phyloP scores from a whole-genome alignment of 345 rosid genomes.

The Rhodamnia argentea region DNA sequence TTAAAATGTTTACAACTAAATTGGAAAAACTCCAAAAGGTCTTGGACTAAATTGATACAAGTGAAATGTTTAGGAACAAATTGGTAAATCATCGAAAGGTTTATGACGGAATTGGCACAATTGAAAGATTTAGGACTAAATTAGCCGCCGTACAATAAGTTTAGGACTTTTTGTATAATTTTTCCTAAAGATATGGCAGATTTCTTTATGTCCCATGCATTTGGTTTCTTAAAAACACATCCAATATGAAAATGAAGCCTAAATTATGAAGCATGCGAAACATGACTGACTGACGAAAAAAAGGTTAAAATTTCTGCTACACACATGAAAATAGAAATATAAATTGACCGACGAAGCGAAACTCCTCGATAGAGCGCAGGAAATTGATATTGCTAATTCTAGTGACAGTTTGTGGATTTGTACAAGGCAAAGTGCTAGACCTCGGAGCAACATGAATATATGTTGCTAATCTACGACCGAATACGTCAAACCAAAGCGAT shows the following conservation, averaged over 20 bases:
- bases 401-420: not conserved
- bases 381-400: not conserved
- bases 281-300: not conserved
- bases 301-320: not conserved
- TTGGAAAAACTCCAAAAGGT: no score
- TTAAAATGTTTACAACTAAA: no score
- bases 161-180: no score
- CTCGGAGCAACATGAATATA: not conserved
- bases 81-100: no score
- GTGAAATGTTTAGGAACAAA: no score
- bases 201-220: not conserved
- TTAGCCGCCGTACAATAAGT: no score
- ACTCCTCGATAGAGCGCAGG: not conserved
- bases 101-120: no score
- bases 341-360: not conserved
- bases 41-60: no score
- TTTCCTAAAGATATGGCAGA: not conserved
- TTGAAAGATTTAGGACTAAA: no score
- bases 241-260: not conserved
- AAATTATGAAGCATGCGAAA: not conserved
- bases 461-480: not conserved
- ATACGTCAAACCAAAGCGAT: not conserved
- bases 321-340: not conserved
- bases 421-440: not conserved
- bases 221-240: not conserved